Evolutionary conservation across 768 basidiomycete genomes (phyloP).

Genomic region (Royoungia palumana): DNA sequence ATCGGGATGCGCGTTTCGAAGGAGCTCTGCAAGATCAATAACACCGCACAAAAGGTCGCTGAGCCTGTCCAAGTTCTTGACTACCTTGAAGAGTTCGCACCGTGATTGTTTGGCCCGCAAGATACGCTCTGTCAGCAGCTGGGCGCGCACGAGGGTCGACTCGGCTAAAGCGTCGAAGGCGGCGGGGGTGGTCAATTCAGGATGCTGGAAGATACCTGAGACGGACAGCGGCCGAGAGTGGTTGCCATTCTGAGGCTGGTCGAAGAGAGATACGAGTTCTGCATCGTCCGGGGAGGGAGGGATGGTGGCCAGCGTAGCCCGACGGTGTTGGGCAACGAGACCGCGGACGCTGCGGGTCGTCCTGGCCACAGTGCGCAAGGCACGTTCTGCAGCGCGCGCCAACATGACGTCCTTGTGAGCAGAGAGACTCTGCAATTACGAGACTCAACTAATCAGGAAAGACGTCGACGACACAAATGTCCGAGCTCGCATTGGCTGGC

Average conservation of each 20-base stretch:
- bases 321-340: slow-evolving; percentile 31
- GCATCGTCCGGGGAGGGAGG: slow-evolving; percentile 65
- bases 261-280: slow-evolving; percentile 67
- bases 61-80: slow-evolving; percentile 94
- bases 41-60: slow-evolving; percentile 96
- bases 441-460: slow-evolving; percentile 17
- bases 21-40: slow-evolving; percentile 92
- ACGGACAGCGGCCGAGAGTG: slow-evolving; percentile 43
- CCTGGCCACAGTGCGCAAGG: slow-evolving; percentile 35
- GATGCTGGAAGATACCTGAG: slow-evolving; percentile 86
- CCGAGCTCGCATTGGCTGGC: too few species aligned
- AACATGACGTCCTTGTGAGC: slow-evolving; percentile 29
- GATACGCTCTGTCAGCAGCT: slow-evolving; percentile 81
- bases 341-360: slow-evolving; percentile 27
- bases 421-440: neutral
- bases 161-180: slow-evolving; percentile 71
- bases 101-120: slow-evolving; percentile 67
- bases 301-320: slow-evolving; percentile 42
- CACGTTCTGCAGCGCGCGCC: slow-evolving; percentile 38
- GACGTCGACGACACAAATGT: too few species aligned
- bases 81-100: slow-evolving; percentile 75
- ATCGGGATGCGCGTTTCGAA: slow-evolving; percentile 93
- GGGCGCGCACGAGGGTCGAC: slow-evolving; percentile 77
- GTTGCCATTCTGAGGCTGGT: slow-evolving; percentile 48
- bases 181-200: slow-evolving; percentile 62